phyloP scores from a whole-genome alignment of 192 early-diverging fungal genomes.

The Coemansia sp. region DNA sequence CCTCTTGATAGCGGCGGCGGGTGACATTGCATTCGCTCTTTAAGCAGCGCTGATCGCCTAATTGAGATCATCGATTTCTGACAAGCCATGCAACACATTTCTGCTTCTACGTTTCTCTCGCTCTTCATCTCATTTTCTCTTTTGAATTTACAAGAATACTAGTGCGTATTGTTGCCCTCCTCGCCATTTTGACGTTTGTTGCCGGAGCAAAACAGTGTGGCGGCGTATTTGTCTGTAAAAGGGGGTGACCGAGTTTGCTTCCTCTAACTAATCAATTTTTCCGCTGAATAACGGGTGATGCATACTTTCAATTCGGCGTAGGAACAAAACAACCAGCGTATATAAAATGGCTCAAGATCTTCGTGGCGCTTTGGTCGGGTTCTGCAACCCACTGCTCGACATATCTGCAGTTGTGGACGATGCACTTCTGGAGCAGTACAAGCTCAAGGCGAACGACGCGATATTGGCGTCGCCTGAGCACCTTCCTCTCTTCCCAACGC shows the following conservation, averaged over 20 bases:
- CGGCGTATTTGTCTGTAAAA: background rate
- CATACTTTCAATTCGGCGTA: background rate
- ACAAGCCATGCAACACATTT: background rate
- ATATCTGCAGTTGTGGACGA: constrained; percentile 83
- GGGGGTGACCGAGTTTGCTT: background rate
- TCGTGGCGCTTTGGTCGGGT: constrained; percentile 73
- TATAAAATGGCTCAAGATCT: constrained; percentile 43
- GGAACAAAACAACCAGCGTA: background rate
- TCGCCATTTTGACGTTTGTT: background rate
- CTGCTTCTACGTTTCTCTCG: background rate
- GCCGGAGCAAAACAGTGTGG: background rate
- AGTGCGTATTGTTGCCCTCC: background rate
- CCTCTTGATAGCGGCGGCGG: no score
- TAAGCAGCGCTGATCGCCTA: background rate
- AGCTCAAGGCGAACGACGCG: constrained; percentile 91
- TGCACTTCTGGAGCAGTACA: constrained; percentile 79
- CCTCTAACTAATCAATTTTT: background rate
- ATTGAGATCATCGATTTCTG: background rate
- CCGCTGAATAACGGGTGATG: background rate
- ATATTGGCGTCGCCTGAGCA: constrained; percentile 92
- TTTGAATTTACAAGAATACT: background rate
- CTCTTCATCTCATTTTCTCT: background rate
- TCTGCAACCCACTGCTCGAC: constrained; percentile 98
- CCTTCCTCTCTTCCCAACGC: constrained; percentile 79
- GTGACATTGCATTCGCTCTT: background rate